Evolutionary conservation across 768 basidiomycete genomes (phyloP), one percentile per base, ranked within the genome.

Genomic region (Ephemerocybe angulata): DNA sequence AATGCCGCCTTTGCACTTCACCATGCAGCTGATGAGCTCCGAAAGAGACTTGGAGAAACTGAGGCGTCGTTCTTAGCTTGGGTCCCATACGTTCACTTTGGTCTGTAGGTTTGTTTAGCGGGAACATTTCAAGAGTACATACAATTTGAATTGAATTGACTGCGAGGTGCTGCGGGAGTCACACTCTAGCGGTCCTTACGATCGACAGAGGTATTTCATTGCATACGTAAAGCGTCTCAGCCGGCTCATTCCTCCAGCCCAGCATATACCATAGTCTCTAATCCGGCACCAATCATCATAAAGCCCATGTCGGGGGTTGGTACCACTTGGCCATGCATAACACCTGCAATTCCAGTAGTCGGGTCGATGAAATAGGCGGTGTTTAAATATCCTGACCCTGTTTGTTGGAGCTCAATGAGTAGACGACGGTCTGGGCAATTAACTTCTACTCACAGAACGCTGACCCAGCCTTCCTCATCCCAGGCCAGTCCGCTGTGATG

Each of bases 391-490:
- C 48, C 48, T 2, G 21, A 31, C 48, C 48, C 48, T 50, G 33
- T 10, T 10, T 35, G 17, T 35, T 35, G 33, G 33, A 17, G 33
- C 4, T 1, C 21, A 17, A 44, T 4, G 2, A 24, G 19, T 13
- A 10, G 40, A 11, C 10, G 15, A 19, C 19, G 27, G 17, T 5
- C 17, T 44, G 13, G n/a, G 46, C 28, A 28, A 13, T 10, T 5
- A 47, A 21, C 19, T 31, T 31, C 21, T 25, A 51, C 61, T 49
- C 50, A 73, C 72, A 73, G 28, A 68, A 66, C 17, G 60, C 68
- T 13, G 68, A 63, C 15, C 66, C 67, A 52, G 66, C 68, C 55
- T 59, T 68, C 29, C 70, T 63, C 29, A 56, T 53, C 1, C 62
- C 56, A 3, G 69, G 69, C 52, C 59, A 57, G 33, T 74, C 72